These are phyloP conservation scores for Fomitiporia mediterranea DNA, from an alignment of 1,284 basidiomycete genomes.

Conservation along the genomic window DNA sequence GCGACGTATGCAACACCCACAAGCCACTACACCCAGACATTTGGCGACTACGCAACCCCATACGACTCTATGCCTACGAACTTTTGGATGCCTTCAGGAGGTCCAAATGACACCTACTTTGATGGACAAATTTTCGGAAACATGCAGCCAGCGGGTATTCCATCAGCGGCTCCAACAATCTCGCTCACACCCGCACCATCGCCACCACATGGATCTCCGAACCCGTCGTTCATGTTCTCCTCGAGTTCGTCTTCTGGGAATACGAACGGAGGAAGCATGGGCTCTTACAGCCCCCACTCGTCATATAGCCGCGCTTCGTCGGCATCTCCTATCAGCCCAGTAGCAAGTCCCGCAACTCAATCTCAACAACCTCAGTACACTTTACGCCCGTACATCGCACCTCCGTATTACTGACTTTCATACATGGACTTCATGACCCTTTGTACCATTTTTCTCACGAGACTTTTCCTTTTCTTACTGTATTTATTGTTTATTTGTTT, in stretches of 20 bases:
- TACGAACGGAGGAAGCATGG: neutral
- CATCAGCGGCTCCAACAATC: neutral
- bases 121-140: slow-evolving; percentile 4
- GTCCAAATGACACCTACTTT: neutral
- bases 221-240: slow-evolving; percentile 2
- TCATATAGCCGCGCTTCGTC: slow-evolving; percentile 8
- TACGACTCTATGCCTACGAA: slow-evolving; percentile 1
- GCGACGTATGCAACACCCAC: neutral
- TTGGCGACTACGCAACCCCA: neutral
- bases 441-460: neutral
- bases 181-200: slow-evolving; percentile 7
- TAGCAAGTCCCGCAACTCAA: neutral
- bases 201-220: slow-evolving; percentile 1
- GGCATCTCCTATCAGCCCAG: slow-evolving; percentile 7
- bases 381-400: neutral
- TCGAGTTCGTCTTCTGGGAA: slow-evolving; percentile 11
- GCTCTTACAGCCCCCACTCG: slow-evolving; percentile 14
- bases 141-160: neutral
- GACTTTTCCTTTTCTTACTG: neutral
- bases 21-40: neutral
- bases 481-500: neutral
- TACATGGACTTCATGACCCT: neutral
- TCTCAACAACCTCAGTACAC: neutral
- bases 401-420: slow-evolving; percentile 1
- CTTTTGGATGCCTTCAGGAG: slow-evolving; percentile 7